Percentiles rank a stretch among this genome's conserved stretches.
phyloP scores from a whole-genome alignment of 306 rosid species.

The Datisca glomerata region DNA sequence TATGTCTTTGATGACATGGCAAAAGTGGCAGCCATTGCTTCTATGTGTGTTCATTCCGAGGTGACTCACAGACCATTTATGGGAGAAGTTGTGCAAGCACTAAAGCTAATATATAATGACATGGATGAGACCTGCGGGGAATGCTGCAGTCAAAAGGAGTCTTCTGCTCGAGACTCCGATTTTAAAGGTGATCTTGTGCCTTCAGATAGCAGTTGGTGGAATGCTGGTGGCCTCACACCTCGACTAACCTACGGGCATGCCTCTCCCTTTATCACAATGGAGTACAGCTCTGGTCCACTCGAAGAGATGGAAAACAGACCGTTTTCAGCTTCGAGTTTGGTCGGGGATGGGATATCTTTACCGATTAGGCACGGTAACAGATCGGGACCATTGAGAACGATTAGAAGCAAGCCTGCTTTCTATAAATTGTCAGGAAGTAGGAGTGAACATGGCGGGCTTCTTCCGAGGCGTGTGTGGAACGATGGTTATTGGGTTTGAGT shows the following conservation, averaged over 20 bases:
- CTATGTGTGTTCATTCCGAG: conserved; percentile 81
- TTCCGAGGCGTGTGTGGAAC: conserved; percentile 38
- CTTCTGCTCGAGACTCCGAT: conserved; percentile 61
- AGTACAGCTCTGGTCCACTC: conserved; percentile 79
- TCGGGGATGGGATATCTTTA: conserved; percentile 42
- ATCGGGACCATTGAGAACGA: conserved; percentile 72
- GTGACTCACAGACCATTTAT: conserved; percentile 83
- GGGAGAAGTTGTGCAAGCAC: conserved; percentile 99
- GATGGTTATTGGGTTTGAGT: conserved; percentile 39
- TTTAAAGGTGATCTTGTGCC: conserved; percentile 49
- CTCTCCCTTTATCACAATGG: conserved; percentile 71
- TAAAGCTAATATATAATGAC: conserved; percentile 78
- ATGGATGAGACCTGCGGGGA: conserved; percentile 67
- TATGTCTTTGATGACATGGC: conserved; percentile 84
- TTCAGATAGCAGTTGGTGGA: conserved; percentile 80
- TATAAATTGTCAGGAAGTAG: conserved; percentile 49
- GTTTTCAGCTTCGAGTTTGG: conserved; percentile 57
- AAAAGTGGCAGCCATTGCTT: conserved; percentile 89
- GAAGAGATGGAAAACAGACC: conserved; percentile 62
- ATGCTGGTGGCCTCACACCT: conserved; percentile 50
- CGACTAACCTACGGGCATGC: conserved; percentile 42
- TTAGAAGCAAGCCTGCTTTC: conserved; percentile 57
- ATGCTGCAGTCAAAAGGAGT: conserved; percentile 50
- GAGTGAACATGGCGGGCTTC: conserved; percentile 68
- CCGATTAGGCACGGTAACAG: conserved; percentile 66